Evolutionary conservation across 75 land plant species (phyloP).

Genomic region (Picea glauca): DNA sequence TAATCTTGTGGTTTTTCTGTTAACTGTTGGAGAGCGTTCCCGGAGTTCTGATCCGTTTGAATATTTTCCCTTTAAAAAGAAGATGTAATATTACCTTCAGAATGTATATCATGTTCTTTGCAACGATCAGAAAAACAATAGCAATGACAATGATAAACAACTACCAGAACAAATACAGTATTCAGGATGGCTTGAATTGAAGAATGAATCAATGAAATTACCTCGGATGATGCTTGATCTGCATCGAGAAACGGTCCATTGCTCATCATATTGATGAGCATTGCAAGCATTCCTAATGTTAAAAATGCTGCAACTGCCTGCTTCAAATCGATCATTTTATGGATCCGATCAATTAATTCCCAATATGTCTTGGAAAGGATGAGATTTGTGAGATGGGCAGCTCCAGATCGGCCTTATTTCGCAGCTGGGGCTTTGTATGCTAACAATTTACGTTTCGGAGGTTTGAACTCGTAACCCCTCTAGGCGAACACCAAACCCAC

Average conservation of each 20-base stretch:
- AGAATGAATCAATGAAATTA: neutral
- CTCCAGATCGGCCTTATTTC: neutral
- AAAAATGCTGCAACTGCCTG: constrained; percentile 17
- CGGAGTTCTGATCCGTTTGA: neutral
- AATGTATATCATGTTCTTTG: neutral
- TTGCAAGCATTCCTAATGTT: constrained; percentile 21
- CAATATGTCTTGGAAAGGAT: neutral
- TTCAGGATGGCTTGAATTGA: neutral
- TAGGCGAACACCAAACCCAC: too few species aligned
- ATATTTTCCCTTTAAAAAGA: neutral
- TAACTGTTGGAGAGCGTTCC: neutral
- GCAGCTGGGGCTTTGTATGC: neutral
- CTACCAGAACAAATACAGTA: neutral
- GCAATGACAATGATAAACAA: neutral
- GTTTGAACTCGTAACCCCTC: neutral
- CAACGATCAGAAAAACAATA: neutral
- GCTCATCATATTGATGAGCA: constrained; percentile 19
- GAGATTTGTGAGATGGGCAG: neutral
- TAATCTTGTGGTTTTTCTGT: neutral
- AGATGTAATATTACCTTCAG: neutral
- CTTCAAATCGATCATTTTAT: constrained; percentile 14
- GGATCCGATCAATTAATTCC: too few species aligned
- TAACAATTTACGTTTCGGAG: neutral
- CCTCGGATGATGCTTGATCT: constrained; percentile 8
- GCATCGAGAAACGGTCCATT: constrained; percentile 14